Evolutionary conservation across 2,329 filamentous ascomycete genomes (phyloP), one percentile per base, ranked within the genome.

Genomic region (Fusarium incarnatum): DNA sequence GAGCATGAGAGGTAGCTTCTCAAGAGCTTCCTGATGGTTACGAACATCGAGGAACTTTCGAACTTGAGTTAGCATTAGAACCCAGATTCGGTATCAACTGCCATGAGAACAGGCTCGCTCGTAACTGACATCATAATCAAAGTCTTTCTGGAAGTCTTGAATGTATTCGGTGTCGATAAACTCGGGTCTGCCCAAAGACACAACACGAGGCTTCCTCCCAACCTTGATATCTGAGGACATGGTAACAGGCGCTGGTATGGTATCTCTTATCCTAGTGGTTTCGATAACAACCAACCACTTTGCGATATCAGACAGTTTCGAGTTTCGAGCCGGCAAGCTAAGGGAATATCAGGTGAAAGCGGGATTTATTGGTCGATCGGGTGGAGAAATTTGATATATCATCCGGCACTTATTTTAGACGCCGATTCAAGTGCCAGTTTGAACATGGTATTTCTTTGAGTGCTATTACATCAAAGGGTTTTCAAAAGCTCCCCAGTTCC

Each of bases 141-240:
- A 83, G 2, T 81, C 76, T 11, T 76, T 72, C 23, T 71, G 52
- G 63, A 84, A 84, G 1, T 75, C 71, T n/a, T 75, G 67, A 2
- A 85, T 74, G 48, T 82, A 85, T 16, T 83, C 79, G 1, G 77
- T 71, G 10, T 77, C 79, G 15, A 81, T 73, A 60, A 76, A 83
- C 28, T 77, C 78, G 10, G 82, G 82, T 6, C 71, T 69, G 20
- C 83, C 83, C 6, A 85, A 75, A n/a, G 71, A 74, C 1, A 84
- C 81, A 1, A 84, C 80, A 22, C 80, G 78, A 15, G 81, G 81
- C 68, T 81, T 83, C 55, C 27, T 59, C 2, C 30, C 23, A 0
- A n/a, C 5, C 1, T 23, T 13, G 16, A n/a, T 8, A 18, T 1
- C 56, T 3, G 32, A 47, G 16, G 44, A 28, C 70, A 73, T 73